Evolutionary conservation across 1,284 basidiomycete genomes (phyloP).

Genomic region (Boletus semigastroideus): DNA sequence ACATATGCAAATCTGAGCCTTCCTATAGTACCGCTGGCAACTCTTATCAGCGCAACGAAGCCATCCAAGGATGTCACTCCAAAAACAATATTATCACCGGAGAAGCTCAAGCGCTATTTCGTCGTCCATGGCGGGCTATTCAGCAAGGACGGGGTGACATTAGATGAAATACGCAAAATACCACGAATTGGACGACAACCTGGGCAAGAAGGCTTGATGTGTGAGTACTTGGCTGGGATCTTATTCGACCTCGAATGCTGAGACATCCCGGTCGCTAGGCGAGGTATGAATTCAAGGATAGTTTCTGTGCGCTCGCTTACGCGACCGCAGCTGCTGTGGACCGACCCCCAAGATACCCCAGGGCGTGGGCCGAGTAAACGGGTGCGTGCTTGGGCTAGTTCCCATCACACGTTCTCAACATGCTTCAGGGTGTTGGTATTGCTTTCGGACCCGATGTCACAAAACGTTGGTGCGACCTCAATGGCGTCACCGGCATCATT

Average conservation of each 20-base stretch:
- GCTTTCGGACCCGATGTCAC: constrained; percentile 96
- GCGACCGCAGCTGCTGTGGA: constrained; percentile 71
- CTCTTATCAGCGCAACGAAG: constrained; percentile 76
- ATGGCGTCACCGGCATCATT: constrained; percentile 86
- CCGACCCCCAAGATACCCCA: constrained; percentile 87
- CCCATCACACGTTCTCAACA: constrained; percentile 10
- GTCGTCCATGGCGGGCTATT: constrained; percentile 97
- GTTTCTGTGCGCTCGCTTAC: constrained; percentile 8
- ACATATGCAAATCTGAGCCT: constrained; percentile 4
- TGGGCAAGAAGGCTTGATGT: constrained; percentile 95
- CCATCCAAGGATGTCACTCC: constrained; percentile 47
- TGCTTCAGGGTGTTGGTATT: constrained; percentile 83
- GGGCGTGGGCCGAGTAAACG: constrained; percentile 98
- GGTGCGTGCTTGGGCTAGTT: constrained; percentile 42
- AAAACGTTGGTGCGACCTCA: constrained; percentile 83
- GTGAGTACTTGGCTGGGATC: constrained; percentile 44
- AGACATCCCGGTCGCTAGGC: constrained; percentile 37
- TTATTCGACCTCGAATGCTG: constrained; percentile 6
- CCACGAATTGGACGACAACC: constrained; percentile 89
- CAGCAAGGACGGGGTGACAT: constrained; percentile 89
- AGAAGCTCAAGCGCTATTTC: constrained; percentile 89
- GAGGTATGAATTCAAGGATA: constrained; percentile 44
- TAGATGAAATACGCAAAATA: constrained; percentile 91
- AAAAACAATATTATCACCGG: constrained; percentile 73
- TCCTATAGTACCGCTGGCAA: constrained; percentile 81